phyloP scores from a whole-genome alignment of 257 asterid genomes.

The Solanum dulcamara region DNA sequence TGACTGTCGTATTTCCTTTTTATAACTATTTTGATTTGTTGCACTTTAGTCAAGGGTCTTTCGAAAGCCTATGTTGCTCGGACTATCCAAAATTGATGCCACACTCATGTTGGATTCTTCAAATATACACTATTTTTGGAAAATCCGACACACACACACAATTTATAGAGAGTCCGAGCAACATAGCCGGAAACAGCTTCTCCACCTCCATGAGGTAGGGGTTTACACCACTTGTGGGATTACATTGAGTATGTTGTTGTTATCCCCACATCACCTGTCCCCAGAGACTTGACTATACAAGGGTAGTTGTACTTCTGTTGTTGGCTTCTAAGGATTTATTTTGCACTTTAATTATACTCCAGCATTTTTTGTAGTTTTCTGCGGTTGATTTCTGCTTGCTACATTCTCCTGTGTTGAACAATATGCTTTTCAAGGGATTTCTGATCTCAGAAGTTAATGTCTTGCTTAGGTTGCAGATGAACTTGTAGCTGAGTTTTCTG shows the following conservation, averaged over 20 bases:
- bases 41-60: neutral
- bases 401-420: neutral
- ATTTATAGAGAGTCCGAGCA: neutral
- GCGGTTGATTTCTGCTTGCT: neutral
- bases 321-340: neutral
- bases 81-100: neutral
- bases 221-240: too few relatives aligned
- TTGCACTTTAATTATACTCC: neutral
- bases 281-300: neutral
- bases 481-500: conserved; percentile 93
- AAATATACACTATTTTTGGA: neutral
- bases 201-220: too few relatives aligned
- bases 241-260: too few relatives aligned
- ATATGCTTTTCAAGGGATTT: neutral
- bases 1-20: neutral
- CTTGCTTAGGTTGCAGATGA: conserved; percentile 86
- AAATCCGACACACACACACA: neutral
- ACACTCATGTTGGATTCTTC: neutral
- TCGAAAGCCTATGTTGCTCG: neutral
- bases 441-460: conserved; percentile 2
- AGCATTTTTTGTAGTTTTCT: neutral
- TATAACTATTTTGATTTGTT: neutral
- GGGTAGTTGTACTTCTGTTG: neutral
- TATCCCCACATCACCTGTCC: neutral
- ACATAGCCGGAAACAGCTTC: neutral